Evolutionary conservation across 2,329 filamentous ascomycete species (phyloP), one percentile per base, ranked within the genome.

Genomic region (Cladosporium oxysporum): DNA sequence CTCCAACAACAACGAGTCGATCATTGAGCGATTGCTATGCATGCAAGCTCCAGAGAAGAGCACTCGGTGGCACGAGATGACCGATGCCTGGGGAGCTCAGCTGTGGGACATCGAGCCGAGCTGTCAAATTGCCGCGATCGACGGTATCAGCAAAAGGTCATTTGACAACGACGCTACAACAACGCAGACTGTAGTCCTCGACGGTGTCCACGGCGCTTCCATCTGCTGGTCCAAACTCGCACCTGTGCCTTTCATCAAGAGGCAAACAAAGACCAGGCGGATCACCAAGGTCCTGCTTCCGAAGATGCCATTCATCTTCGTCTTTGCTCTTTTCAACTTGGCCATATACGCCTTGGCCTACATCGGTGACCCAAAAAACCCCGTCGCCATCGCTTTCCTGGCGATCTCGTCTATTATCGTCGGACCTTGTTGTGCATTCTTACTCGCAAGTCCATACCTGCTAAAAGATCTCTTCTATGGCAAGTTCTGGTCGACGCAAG

Each of bases 141-240:
- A 44, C 18, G 41, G 41, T 18, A 44, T 44, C 18, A 44, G 18
- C 18, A 21, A 44, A 21, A 5, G 1, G 7, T 44, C 41, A 10
- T 44, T 18, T 10, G 3, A 8, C 18, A 18, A 21, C 8, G 41
- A 6, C 3, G 41, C 18, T 44, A 5, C 41, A 44, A n/a, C 41
- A 44, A n/a, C 41, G 10, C 18, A 44, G 18, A 44, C 41, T 21
- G 44, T 65, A 29, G 18, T 65, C 6, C 33, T 65, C 33, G 62
- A 59, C n/a, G 62, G 44, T 3, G 53, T 50, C 4, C 23, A 31
- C 21, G 55, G 62, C 18, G 29, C 62, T n/a, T 35, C 33, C 6
- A 65, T 65, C 26, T 29, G 55, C 14, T 65, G 62, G 62, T 58
- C 52, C 18, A 64, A 58, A 21, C 23, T 64, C 18, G 41, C 41